Percentiles rank a stretch among this genome's conserved stretches.
Conservation (phyloP, 768 basidiomycete species). For the Agaricus subrufescens region DNA sequence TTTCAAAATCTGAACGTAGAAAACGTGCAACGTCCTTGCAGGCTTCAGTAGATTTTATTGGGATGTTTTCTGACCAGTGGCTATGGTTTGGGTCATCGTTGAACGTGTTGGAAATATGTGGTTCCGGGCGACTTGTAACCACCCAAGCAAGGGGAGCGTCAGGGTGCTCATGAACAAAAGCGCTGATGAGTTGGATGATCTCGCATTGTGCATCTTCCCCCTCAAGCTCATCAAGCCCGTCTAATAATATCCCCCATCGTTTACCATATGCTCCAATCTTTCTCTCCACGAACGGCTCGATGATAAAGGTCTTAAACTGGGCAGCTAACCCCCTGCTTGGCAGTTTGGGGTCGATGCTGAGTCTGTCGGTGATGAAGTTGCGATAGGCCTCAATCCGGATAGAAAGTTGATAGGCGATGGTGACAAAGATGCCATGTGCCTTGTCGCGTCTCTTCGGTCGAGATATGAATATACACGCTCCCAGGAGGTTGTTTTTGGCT, state of each 20-base stretch:
- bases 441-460: not conserved
- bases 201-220: not conserved
- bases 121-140: not conserved
- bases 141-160: not conserved
- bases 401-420: constrained; percentile 1
- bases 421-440: not conserved
- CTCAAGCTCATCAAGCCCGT: not conserved
- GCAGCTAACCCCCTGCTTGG: not conserved
- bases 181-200: not conserved
- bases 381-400: not conserved
- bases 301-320: not conserved
- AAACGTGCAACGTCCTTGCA: not conserved
- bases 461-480: not conserved
- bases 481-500: not conserved
- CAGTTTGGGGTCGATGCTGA: not conserved
- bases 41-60: not conserved
- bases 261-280: not conserved
- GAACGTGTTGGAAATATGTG: not conserved
- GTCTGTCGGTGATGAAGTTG: not conserved
- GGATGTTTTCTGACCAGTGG: not conserved
- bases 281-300: not conserved
- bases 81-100: not conserved
- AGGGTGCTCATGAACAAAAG: not conserved
- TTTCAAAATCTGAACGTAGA: not conserved
- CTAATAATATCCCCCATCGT: not conserved